Conservation (phyloP, 2,329 filamentous ascomycete genomes). For the Zopfia rhizophila region DNA sequence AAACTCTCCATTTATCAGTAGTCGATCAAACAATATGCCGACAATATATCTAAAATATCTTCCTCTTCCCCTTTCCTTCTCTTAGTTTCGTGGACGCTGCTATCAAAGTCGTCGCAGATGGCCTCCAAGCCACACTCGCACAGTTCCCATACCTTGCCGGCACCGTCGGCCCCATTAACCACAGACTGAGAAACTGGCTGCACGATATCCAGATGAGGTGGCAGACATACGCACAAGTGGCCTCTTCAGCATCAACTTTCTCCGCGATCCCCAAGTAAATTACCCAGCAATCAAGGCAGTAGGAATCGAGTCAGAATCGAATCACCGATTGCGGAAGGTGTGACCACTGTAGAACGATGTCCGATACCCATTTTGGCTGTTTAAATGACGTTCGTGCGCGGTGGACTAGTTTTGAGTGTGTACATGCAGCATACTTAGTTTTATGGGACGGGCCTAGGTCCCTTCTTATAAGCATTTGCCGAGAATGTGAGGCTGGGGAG, state of each 20-base stretch:
- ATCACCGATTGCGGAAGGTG: no score
- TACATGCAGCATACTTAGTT: slow-evolving; percentile 46
- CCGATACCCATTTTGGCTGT: slow-evolving; percentile 42
- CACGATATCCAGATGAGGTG: slow-evolving; percentile 36
- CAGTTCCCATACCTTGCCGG: slow-evolving; percentile 46
- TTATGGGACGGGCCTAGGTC: slow-evolving; percentile 43
- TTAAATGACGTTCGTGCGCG: slow-evolving; percentile 47
- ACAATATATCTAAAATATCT: slow-evolving; percentile 43
- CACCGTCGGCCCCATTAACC: slow-evolving; percentile 36
- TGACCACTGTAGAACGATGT: slow-evolving; percentile 39
- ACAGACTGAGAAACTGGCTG: slow-evolving; percentile 34
- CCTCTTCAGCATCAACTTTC: slow-evolving; percentile 37
- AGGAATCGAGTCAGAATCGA: no score
- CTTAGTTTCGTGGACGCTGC: slow-evolving; percentile 37
- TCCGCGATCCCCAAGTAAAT: no score
- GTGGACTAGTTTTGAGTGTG: slow-evolving; percentile 45
- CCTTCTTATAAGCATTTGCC: slow-evolving; percentile 39
- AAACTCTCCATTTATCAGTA: slow-evolving; percentile 41
- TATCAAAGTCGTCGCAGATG: slow-evolving; percentile 34
- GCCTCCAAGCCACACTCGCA: slow-evolving; percentile 36
- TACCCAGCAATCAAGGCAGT: no score
- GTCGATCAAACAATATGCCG: slow-evolving; percentile 45
- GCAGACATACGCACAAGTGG: slow-evolving; percentile 26
- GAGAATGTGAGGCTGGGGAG: no score
- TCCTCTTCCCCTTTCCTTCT: slow-evolving; percentile 45